phyloP scores from a whole-genome alignment of 805 yeast genomes.

The Wickerhamiella brachini region DNA sequence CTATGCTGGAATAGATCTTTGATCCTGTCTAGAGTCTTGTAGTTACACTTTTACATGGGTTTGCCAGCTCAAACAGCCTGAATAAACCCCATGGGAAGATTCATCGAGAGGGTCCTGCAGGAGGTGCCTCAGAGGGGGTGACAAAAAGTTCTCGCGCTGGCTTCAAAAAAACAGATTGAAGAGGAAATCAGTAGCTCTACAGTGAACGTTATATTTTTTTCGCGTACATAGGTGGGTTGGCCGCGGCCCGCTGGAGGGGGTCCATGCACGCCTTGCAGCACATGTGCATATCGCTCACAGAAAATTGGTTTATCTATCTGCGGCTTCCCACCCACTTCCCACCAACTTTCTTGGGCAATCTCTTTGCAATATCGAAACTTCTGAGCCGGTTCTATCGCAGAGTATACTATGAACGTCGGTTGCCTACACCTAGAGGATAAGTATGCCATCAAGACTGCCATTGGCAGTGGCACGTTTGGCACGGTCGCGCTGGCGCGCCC shows the following conservation, averaged over 20 bases:
- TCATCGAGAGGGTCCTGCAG: neutral
- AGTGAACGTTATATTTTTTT: neutral
- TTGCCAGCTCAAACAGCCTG: no score
- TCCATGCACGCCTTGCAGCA: neutral
- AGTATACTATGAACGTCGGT: neutral
- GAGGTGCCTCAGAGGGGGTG: neutral
- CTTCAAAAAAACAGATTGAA: neutral
- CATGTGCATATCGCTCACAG: neutral
- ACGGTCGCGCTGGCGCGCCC: constrained; percentile 18
- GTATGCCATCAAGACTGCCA: neutral
- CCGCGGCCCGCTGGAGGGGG: neutral
- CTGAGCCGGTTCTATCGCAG: neutral
- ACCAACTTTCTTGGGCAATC: neutral
- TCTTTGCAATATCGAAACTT: neutral
- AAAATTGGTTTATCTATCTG: neutral
- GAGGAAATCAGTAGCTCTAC: neutral
- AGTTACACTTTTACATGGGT: no score
- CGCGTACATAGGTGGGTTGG: neutral
- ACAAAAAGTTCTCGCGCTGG: neutral
- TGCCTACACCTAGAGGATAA: neutral
- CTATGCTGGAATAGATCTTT: no score
- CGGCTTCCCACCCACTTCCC: neutral
- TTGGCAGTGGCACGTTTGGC: constrained; percentile 22
- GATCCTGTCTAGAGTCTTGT: no score
- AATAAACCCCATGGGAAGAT: neutral